These are phyloP conservation scores for Fusarium staphyleae DNA, from an alignment of 2,329 filamentous ascomycete genomes.

Conservation along the genomic window DNA sequence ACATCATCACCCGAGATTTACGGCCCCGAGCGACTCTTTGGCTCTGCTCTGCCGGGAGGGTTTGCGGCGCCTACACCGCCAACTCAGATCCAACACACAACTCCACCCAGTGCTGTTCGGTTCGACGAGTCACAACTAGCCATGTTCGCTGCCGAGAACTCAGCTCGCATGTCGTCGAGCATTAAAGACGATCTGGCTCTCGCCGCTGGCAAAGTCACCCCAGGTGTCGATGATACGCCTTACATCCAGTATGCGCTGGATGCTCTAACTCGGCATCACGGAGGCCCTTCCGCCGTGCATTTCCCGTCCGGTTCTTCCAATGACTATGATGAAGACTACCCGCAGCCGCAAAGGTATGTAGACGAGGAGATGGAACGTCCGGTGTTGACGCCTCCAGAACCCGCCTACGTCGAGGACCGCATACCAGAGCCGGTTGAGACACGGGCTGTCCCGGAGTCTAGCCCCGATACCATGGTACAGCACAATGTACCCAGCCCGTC, in stretches of 20 bases:
- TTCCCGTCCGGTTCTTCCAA: constrained; percentile 54
- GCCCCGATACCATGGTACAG: constrained; percentile 31
- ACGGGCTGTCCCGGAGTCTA: constrained; percentile 23
- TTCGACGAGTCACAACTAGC: constrained; percentile 52
- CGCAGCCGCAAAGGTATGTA: constrained; percentile 28
- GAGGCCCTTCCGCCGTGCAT: constrained; percentile 62
- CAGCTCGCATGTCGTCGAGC: constrained; percentile 45
- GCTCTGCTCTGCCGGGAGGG: constrained; percentile 39
- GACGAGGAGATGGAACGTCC: constrained; percentile 31
- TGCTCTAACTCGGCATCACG: constrained; percentile 78
- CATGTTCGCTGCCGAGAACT: constrained; percentile 48
- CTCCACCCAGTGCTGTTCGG: constrained; percentile 37
- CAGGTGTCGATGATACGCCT: constrained; percentile 82
- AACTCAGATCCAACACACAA: constrained; percentile 13
- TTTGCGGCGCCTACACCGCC: constrained; percentile 21
- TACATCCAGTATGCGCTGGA: constrained; percentile 92
- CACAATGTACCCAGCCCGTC: constrained; percentile 19
- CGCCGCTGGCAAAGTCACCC: constrained; percentile 66
- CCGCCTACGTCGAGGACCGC: constrained; percentile 42
- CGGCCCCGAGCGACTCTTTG: constrained; percentile 52
- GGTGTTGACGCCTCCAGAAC: constrained; percentile 33
- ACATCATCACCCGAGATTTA: constrained; percentile 52
- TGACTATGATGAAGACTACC: constrained; percentile 43
- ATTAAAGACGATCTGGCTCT: constrained; percentile 62
- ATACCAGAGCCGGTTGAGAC: constrained; percentile 36